These are phyloP conservation scores for Candida awuae DNA, from an alignment of 805 yeast genomes.

Conservation along the genomic window DNA sequence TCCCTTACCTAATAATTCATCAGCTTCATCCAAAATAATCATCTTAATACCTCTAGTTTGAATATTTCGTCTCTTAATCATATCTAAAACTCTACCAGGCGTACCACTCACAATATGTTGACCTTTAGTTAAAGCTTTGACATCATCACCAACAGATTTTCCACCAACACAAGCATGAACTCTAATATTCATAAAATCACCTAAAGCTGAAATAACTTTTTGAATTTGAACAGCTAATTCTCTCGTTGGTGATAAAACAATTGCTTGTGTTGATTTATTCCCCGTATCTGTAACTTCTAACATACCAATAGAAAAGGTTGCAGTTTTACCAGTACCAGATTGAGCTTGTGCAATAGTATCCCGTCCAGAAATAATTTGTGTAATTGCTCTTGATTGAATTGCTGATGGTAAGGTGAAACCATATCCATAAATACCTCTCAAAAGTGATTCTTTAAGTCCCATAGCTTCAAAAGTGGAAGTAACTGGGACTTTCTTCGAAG, in stretches of 20 bases:
- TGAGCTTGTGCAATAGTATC: slow-evolving; percentile 81
- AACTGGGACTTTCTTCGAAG: slow-evolving; percentile 47
- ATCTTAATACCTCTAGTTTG: slow-evolving; percentile 79
- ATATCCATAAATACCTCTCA: slow-evolving; percentile 65
- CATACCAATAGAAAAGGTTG: slow-evolving; percentile 69
- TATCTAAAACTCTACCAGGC: slow-evolving; percentile 95
- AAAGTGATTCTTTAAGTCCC: slow-evolving; percentile 55
- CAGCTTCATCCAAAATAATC: slow-evolving; percentile 97
- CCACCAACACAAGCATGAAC: slow-evolving; percentile 99
- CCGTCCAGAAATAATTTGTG: slow-evolving; percentile 67
- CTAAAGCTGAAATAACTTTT: slow-evolving; percentile 83
- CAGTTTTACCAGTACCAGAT: slow-evolving; percentile 90
- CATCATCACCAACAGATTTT: slow-evolving; percentile 81
- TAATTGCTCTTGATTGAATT: slow-evolving; percentile 73
- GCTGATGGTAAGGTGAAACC: slow-evolving; percentile 81
- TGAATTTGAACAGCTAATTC: slow-evolving; percentile 96
- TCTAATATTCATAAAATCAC: slow-evolving; percentile 80
- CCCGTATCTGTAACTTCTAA: slow-evolving; percentile 57
- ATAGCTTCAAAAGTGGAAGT: slow-evolving; percentile 62
- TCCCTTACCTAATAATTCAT: slow-evolving; percentile 89
- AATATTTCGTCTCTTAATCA: slow-evolving; percentile 86
- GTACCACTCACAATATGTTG: slow-evolving; percentile 96
- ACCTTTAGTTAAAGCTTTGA: slow-evolving; percentile 73
- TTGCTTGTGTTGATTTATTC: slow-evolving; percentile 76
- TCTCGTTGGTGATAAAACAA: slow-evolving; percentile 94